Evolutionary conservation across 139 green algal genomes (phyloP).

Genomic region (Asterochloris sp.): DNA sequence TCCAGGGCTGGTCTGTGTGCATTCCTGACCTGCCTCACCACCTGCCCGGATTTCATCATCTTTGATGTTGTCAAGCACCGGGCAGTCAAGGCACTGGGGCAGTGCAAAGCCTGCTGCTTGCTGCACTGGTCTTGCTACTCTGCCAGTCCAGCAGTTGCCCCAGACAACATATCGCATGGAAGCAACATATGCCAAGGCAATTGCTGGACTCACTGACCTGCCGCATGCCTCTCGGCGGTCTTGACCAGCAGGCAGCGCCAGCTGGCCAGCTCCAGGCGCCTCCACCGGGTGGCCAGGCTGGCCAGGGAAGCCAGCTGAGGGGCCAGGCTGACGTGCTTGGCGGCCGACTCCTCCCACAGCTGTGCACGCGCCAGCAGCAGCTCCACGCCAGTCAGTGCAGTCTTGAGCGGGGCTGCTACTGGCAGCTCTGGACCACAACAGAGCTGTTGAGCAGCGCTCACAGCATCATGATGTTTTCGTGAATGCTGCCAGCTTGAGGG

Average conservation of each 20-base stretch:
- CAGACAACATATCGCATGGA: too few species aligned
- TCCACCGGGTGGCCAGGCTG: constrained; percentile 82
- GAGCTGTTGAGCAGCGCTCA: too few species aligned
- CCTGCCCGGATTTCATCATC: too few species aligned
- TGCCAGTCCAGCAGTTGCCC: too few species aligned
- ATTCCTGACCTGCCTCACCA: constrained; percentile 13
- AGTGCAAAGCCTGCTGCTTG: too few species aligned
- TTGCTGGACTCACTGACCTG: constrained; percentile 20
- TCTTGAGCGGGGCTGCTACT: constrained; percentile 68
- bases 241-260: constrained; percentile 74
- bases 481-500: background rate
- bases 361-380: constrained; percentile 82
- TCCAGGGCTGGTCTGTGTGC: too few species aligned
- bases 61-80: too few species aligned
- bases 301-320: constrained; percentile 59
- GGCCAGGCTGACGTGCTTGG: constrained; percentile 76
- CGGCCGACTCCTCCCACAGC: constrained; percentile 93
- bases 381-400: constrained; percentile 87
- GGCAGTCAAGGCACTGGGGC: too few species aligned
- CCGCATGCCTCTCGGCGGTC: constrained; percentile 41
- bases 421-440: constrained; percentile 41
- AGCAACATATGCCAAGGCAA: too few species aligned
- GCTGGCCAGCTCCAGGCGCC: constrained; percentile 80
- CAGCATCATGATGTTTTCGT: background rate
- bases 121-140: too few species aligned